These are phyloP conservation scores for Neurospora intermedia DNA, from an alignment of 495 filamentous ascomycete species.

Conservation along the genomic window DNA sequence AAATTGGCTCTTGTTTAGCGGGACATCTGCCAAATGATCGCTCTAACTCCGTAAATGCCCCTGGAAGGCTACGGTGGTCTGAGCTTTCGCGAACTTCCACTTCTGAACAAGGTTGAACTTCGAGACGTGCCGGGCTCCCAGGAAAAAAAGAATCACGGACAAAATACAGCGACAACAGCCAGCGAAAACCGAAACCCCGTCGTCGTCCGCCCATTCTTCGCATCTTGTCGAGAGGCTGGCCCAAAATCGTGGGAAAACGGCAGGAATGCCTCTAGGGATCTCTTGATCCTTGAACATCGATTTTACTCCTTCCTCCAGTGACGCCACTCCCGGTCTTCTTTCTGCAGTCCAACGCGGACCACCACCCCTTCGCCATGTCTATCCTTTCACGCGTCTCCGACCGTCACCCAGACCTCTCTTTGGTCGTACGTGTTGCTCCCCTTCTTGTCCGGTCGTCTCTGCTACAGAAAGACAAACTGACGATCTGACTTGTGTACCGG, in stretches of 20 bases:
- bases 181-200: not conserved
- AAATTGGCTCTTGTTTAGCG: not conserved
- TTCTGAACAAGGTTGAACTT: not conserved
- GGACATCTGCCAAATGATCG: not conserved
- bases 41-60: not conserved
- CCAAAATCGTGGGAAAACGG: constrained; percentile 5
- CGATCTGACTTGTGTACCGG: not conserved
- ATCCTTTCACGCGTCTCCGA: constrained; percentile 18
- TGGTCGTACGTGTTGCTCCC: constrained; percentile 54
- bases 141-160: not conserved
- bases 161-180: not conserved
- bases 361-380: constrained; percentile 16
- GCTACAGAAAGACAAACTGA: constrained; percentile 1
- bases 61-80: not conserved
- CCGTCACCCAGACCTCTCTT: constrained; percentile 51
- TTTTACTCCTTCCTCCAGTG: not conserved
- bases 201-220: not conserved
- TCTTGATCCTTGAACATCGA: not conserved
- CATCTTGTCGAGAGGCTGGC: constrained; percentile 14
- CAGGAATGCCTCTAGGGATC: constrained; percentile 17
- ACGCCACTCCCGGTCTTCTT: not conserved
- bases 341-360: not conserved
- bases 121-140: not conserved
- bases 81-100: not conserved
- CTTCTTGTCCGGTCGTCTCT: not conserved